Base-by-base conservation (phyloP, 1,284 basidiomycete species). In the Ceratobasidium sp. region DNA sequence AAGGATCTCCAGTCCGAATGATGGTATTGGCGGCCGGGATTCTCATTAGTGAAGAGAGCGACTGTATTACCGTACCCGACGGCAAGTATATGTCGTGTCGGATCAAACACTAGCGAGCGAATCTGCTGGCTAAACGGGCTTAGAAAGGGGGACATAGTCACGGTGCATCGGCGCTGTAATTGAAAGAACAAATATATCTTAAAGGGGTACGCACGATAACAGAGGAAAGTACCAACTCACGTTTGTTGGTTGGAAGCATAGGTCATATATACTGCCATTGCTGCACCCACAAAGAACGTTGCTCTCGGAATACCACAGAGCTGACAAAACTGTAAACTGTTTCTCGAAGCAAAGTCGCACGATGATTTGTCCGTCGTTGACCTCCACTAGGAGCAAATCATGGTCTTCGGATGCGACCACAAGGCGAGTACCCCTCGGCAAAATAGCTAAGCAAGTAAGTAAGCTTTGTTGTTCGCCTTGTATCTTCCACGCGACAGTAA, bases 41-140 rank as follows among this genome's bases (percentile, higher is more conserved):
- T 19, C 8, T 11, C 25, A 25, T 37, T 9, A 25, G n/a, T 37
- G 32, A 29, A 59, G 15, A 59, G 34, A 17, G 56, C 22, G 7
- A 59, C 56, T 8, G 56, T 59, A 19, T 29, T 59, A 19, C 56
- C 25, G 56, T 59, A 32, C 32, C 56, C 56, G 25, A 59, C 56
- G 3, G 56, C 56, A 37, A 59, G 56, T 0, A 59, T 29, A 11
- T 29, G 8, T 19, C 34, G 25, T 25, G 25, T 32, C 29, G 56
- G 56, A 19, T 59, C 34, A 25, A 29, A 59, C 56, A 25, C 56
- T 32, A 59, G 19, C n/a, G 56, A 59, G 3, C 56, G 56, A 32
- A 59, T 29, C 32, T 59, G 56, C 8, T 59, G 56, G 34, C 4
- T 32, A 5, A 29, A 13, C 19, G 25, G 56, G 13, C 11, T 59